Evolutionary conservation across 345 rosid species (phyloP).

Genomic region (Pistacia vera): DNA sequence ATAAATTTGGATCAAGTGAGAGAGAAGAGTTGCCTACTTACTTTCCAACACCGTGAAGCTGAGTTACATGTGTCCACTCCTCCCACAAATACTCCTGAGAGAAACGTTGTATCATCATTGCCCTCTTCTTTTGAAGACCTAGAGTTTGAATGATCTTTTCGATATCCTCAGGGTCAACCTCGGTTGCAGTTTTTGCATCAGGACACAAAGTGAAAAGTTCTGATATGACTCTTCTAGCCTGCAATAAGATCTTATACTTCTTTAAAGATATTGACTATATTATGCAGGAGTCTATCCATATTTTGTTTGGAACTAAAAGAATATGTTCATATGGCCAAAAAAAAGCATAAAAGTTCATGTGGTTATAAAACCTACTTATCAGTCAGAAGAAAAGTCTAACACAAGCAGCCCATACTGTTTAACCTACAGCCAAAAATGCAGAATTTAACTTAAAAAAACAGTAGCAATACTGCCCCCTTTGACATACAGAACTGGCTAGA

Average conservation of each 20-base stretch:
- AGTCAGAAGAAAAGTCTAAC: not conserved
- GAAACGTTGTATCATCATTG: slow-evolving; percentile 52
- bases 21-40: slow-evolving; percentile 25
- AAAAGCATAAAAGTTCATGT: not conserved
- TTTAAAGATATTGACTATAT: not conserved
- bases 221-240: slow-evolving; percentile 49
- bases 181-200: slow-evolving; percentile 60
- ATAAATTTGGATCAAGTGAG: not conserved
- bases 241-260: slow-evolving; percentile 17
- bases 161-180: slow-evolving; percentile 41
- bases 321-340: not conserved
- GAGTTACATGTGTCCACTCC: slow-evolving; percentile 81
- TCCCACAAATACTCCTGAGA: slow-evolving; percentile 68
- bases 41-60: slow-evolving; percentile 80
- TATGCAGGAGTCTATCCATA: not conserved
- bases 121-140: slow-evolving; percentile 64
- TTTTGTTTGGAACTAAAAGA: not conserved
- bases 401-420: not conserved
- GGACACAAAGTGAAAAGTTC: slow-evolving; percentile 64
- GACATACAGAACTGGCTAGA: not conserved
- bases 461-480: not conserved
- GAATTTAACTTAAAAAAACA: not conserved
- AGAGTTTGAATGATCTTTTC: slow-evolving; percentile 51
- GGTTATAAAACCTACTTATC: not conserved
- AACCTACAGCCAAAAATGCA: not conserved